Evolutionary conservation across 140 eudicot species (phyloP), one percentile per base, ranked within the genome.

Genomic region (Senecio squalidus): DNA sequence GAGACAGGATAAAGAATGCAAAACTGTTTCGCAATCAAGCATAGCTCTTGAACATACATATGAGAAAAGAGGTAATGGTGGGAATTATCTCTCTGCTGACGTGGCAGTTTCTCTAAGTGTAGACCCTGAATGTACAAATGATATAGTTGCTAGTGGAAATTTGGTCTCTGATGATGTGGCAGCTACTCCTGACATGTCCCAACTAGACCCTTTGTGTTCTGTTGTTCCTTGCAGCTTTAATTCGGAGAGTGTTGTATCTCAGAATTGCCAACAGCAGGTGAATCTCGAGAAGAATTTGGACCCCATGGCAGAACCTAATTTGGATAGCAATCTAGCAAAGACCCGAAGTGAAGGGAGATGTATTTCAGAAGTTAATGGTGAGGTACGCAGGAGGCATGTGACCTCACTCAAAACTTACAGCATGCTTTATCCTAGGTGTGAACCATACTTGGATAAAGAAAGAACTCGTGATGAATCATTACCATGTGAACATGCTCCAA

Each of bases 191-290:
- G 62, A 39, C 69, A 33, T 56, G 15, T 76, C 94, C 39, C 68
- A 63, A 2, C 11, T 43, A 64, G 97, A 89, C 72, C 89, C 88
- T 58, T 75, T 85, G 45, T 89, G 95, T 68, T 89, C 97, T 31
- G 72, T 80, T 64, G 95, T 85, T 66, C 95, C 97, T 34, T 89
- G 95, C 66, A 85, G 93, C 62, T 69, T 79, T 64, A 47, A 82
- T 41, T 68, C 76, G 16, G 81, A 78, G 54, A 68, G 55, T 56
- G 45, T 71, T 39, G 48, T 61, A 61, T 62, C 78, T 64, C 70
- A 64, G 44, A 55, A 60, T 36, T 47, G 48, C 10, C 31, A 64
- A 6, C 64, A 48, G 28, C 50, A 24, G 58, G 78, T 50, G 28
- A 36, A 34, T 62, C 45, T 48, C 10, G 27, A 33, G 51, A 52